These are phyloP conservation scores for Leavenworthia alabamica DNA, from an alignment of 345 rosid species.

Conservation along the genomic window DNA sequence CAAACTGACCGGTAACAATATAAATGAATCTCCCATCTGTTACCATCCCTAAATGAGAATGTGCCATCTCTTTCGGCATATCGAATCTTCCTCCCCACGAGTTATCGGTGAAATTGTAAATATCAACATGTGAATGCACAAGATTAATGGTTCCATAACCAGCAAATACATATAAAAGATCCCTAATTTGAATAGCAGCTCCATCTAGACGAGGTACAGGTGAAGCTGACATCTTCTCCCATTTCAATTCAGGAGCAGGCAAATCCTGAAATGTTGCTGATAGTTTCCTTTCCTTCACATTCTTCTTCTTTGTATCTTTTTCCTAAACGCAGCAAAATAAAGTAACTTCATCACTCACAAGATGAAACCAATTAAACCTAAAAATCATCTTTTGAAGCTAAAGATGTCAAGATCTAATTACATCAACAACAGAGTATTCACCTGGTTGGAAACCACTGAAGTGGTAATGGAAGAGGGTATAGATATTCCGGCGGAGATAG, in stretches of 20 bases:
- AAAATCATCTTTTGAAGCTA: not conserved
- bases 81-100: conserved; percentile 86
- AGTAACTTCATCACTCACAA: too few species aligned
- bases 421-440: not conserved
- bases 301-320: conserved; percentile 29
- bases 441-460: conserved; percentile 13
- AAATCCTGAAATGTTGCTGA: conserved; percentile 93
- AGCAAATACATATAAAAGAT: conserved; percentile 80
- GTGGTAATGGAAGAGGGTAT: not conserved
- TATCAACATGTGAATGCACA: conserved; percentile 89
- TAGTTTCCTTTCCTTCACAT: conserved; percentile 44
- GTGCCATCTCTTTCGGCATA: conserved; percentile 99
- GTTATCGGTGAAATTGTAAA: conserved; percentile 68
- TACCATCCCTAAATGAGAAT: conserved; percentile 97
- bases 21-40: conserved; percentile 88
- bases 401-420: not conserved
- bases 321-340: conserved; percentile 26
- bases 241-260: conserved; percentile 62
- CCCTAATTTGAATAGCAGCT: conserved; percentile 77
- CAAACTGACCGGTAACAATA: conserved; percentile 78
- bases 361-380: too few species aligned
- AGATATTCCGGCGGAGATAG: conserved; percentile 13
- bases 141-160: conserved; percentile 79
- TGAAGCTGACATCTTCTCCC: conserved; percentile 85
- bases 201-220: conserved; percentile 97